Evolutionary conservation across 2,329 filamentous ascomycete genomes (phyloP).

Genomic region (Aspergillus tamarii): DNA sequence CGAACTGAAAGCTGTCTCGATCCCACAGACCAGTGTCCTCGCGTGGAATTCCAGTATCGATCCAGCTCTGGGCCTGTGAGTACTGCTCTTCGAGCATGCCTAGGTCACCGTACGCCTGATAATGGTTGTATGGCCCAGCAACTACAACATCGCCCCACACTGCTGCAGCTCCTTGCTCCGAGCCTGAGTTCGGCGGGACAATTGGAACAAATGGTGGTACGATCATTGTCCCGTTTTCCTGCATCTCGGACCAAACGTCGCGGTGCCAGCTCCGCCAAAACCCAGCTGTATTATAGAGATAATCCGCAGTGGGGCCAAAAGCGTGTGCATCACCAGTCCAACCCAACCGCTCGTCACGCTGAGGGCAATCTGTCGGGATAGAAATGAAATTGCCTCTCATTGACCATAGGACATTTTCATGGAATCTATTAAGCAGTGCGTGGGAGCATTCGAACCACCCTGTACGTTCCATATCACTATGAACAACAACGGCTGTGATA

Average conservation of each 20-base stretch:
- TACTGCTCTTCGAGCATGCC: slow-evolving; percentile 29
- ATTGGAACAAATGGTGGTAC: slow-evolving; percentile 29
- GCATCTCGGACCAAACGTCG: slow-evolving; percentile 45
- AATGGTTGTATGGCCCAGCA: slow-evolving; percentile 37
- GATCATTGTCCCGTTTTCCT: slow-evolving; percentile 21
- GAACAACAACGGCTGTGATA: slow-evolving; percentile 45
- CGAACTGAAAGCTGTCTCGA: slow-evolving; percentile 30
- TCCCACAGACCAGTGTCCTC: slow-evolving; percentile 17
- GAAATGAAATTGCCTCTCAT: slow-evolving; percentile 63
- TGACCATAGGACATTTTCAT: slow-evolving; percentile 59
- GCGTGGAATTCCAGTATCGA: slow-evolving; percentile 15
- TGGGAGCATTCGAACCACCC: slow-evolving; percentile 58
- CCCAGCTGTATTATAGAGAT: slow-evolving; percentile 56
- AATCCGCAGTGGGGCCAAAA: slow-evolving; percentile 48
- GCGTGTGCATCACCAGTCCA: slow-evolving; percentile 57
- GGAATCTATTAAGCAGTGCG: slow-evolving; percentile 52
- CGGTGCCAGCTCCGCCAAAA: slow-evolving; percentile 56
- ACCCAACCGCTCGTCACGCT: slow-evolving; percentile 58
- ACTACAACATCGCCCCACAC: slow-evolving; percentile 44
- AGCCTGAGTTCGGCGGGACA: slow-evolving; percentile 26
- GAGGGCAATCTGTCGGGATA: slow-evolving; percentile 62
- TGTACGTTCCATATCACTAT: slow-evolving; percentile 54
- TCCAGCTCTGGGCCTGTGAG: slow-evolving; percentile 12
- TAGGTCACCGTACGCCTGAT: slow-evolving; percentile 33
- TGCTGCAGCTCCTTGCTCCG: slow-evolving; percentile 20